A percentile compares a stretch with the other conserved stretches of the same genome.
Conservation (phyloP, 108 stramenopile species). For the Seminavis robusta region DNA sequence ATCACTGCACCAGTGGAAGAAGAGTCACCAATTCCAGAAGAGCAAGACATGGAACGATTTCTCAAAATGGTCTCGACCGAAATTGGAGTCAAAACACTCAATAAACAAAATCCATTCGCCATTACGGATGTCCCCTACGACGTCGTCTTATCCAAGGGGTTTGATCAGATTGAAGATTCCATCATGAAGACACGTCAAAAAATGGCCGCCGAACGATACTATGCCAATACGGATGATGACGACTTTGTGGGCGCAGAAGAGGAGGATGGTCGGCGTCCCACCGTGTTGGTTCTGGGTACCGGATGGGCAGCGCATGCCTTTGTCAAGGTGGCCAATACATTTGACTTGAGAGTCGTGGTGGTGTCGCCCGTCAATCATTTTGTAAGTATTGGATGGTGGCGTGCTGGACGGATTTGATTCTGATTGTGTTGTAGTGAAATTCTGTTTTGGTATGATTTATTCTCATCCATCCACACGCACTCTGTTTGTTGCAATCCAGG, state of each 20-base stretch:
- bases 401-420: too few species aligned
- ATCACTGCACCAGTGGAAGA: too few species aligned
- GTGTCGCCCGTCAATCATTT: too few species aligned
- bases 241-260: not conserved
- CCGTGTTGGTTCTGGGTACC: constrained; percentile 71
- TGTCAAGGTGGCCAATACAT: constrained; percentile 56
- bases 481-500: too few species aligned
- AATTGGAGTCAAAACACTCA: constrained; percentile 15
- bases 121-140: constrained; percentile 11
- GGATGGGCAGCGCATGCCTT: constrained; percentile 84
- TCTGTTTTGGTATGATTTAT: too few species aligned
- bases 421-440: too few species aligned
- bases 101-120: constrained; percentile 9
- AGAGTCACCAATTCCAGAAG: too few species aligned
- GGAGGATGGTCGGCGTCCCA: constrained; percentile 10
- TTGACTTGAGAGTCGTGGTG: constrained; percentile 58
- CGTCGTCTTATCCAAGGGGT: constrained; percentile 15
- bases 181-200: constrained; percentile 24
- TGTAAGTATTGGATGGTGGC: too few species aligned
- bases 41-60: constrained; percentile 22
- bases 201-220: constrained; percentile 19
- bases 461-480: constrained; percentile 51
- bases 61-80: constrained; percentile 37
- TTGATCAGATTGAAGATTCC: constrained; percentile 45
- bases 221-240: constrained; percentile 3